Percentiles rank a stretch among this genome's conserved stretches.
phyloP scores from a whole-genome alignment of 1,139 yeast genomes.

The Geotrichum klebahnii region DNA sequence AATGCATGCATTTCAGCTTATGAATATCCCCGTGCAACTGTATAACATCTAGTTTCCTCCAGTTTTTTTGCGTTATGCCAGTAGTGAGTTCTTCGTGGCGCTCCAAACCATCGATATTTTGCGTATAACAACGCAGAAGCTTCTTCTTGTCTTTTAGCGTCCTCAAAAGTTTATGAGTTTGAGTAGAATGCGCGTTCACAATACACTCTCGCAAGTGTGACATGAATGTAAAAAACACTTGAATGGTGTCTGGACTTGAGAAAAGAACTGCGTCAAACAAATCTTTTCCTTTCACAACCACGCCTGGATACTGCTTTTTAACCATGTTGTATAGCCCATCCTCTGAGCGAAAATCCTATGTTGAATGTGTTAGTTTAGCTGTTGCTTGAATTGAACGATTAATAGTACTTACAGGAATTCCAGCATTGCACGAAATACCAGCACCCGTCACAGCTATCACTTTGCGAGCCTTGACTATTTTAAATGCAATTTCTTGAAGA shows the following conservation, averaged over 20 bases:
- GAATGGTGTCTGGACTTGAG: constrained; percentile 58
- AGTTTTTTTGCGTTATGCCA: constrained; percentile 22
- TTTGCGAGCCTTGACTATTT: constrained; percentile 26
- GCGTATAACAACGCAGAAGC: constrained; percentile 78
- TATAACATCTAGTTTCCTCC: constrained; percentile 56
- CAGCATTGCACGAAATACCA: constrained; percentile 93
- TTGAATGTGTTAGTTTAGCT: constrained; percentile 22
- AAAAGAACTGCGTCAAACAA: constrained; percentile 82
- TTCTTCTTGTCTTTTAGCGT: constrained; percentile 61
- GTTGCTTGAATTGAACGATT: too few relatives aligned
- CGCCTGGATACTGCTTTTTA: constrained; percentile 57
- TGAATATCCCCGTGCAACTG: constrained; percentile 90
- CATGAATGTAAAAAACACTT: constrained; percentile 77
- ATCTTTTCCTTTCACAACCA: constrained; percentile 76
- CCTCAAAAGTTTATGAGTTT: constrained; percentile 74
- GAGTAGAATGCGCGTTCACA: constrained; percentile 68
- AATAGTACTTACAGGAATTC: constrained; percentile 63
- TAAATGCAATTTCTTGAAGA: constrained; percentile 17
- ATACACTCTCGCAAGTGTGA: constrained; percentile 64
- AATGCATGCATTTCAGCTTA: constrained; percentile 65
- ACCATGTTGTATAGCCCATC: constrained; percentile 79
- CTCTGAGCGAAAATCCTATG: constrained; percentile 73
- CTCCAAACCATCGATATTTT: constrained; percentile 70
- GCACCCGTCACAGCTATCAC: constrained; percentile 68
- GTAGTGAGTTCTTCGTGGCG: constrained; percentile 37